Evolutionary conservation across 2,329 filamentous ascomycete genomes (phyloP).

Genomic region (Sphaerulina musiva): DNA sequence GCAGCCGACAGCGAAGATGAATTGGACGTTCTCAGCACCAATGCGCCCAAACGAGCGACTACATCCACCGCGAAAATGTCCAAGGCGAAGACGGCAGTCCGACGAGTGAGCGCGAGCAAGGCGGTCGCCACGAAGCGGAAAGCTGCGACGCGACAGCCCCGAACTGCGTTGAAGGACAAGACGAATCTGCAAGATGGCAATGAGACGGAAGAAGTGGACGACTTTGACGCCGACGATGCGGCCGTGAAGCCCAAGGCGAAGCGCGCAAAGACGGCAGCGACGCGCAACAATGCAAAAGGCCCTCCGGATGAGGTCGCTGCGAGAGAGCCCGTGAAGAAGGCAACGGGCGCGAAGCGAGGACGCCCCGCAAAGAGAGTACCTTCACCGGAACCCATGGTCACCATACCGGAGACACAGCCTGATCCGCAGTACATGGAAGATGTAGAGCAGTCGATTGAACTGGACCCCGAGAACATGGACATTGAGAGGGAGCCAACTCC

Average conservation of each 20-base stretch:
- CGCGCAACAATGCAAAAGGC: conserved; percentile 14
- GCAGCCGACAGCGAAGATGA: conserved; percentile 21
- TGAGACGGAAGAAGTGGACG: conserved; percentile 38
- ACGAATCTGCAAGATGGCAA: conserved; percentile 35
- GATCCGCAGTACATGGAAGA: conserved; percentile 37
- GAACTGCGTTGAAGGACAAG: conserved; percentile 39
- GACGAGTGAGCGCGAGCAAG: conserved; percentile 35
- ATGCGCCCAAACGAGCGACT: conserved; percentile 19
- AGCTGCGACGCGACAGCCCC: conserved; percentile 32
- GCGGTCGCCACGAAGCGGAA: conserved; percentile 36
- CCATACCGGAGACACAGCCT: conserved; percentile 44
- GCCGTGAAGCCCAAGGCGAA: conserved; percentile 32
- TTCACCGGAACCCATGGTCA: conserved; percentile 33
- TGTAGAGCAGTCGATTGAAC: conserved; percentile 34
- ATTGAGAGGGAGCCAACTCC: conserved; percentile 26
- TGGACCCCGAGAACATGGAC: conserved; percentile 33
- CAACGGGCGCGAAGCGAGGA: conserved; percentile 19
- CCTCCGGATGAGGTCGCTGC: conserved; percentile 15
- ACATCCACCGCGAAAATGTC: conserved; percentile 21
- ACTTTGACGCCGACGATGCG: conserved; percentile 37
- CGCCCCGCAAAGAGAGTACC: conserved; percentile 30
- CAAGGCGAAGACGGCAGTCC: conserved; percentile 34
- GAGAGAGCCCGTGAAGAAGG: conserved; percentile 9
- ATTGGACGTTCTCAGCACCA: conserved; percentile 13
- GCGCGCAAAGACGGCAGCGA: conserved; percentile 31